Evolutionary conservation across 768 basidiomycete genomes (phyloP).

Genomic region (Zangia roseola): DNA sequence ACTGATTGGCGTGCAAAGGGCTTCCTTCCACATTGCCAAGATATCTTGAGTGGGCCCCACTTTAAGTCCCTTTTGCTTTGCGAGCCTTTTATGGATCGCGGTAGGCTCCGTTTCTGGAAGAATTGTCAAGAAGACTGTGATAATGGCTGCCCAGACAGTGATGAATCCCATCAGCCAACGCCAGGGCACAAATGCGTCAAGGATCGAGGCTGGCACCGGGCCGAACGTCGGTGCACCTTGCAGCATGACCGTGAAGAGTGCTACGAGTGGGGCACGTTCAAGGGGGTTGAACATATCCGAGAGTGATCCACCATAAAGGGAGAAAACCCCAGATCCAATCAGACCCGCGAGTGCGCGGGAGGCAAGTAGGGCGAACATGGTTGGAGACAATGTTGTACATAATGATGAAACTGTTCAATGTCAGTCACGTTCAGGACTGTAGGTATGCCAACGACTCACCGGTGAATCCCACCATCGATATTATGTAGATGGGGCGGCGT

Average conservation of each 20-base stretch:
- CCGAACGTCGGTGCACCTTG: conserved; percentile 31
- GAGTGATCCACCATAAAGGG: conserved; percentile 30
- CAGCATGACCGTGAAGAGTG: conserved; percentile 30
- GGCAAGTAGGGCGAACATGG: conserved; percentile 15
- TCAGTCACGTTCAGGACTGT: conserved; percentile 5
- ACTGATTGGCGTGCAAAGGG: conserved; percentile 27
- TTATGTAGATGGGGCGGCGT: conserved; percentile 23
- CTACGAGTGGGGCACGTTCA: conserved; percentile 29
- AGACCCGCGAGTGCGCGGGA: conserved; percentile 24
- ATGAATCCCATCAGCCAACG: conserved; percentile 28
- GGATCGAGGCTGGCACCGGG: conserved; percentile 24
- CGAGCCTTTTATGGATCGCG: conserved; percentile 18
- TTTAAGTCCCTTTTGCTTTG: conserved; percentile 7
- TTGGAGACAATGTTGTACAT: conserved; percentile 23
- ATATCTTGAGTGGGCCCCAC: neutral
- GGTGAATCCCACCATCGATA: conserved; percentile 21
- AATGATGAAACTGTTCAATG: conserved; percentile 20
- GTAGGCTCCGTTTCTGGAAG: conserved; percentile 28
- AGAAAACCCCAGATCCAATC: conserved; percentile 26
- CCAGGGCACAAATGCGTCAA: conserved; percentile 23
- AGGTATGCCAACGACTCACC: conserved; percentile 8
- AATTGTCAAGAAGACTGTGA: conserved; percentile 12
- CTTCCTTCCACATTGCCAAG: conserved; percentile 20
- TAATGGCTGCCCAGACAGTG: conserved; percentile 21
- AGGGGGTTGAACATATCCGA: conserved; percentile 29